Conservation (phyloP, 768 basidiomycete species). For the Dendrothele bispora region DNA sequence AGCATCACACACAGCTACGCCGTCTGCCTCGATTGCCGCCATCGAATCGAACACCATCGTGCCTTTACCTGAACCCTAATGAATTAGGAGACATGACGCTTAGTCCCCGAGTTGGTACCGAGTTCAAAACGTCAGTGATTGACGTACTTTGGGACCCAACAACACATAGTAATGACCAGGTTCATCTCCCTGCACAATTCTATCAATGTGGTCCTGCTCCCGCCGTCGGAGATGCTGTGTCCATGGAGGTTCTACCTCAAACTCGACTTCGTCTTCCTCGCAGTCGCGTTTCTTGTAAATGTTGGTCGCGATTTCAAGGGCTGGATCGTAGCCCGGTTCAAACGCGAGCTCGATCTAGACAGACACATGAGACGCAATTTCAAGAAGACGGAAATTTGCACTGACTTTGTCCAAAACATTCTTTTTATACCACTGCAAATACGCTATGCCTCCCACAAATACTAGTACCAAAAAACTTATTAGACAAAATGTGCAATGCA, state of each 20-base stretch:
- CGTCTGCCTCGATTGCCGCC: constrained; percentile 67
- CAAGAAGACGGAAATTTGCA: constrained; percentile 1
- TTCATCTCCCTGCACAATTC: constrained; percentile 74
- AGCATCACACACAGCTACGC: constrained; percentile 77
- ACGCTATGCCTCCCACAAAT: constrained; percentile 70
- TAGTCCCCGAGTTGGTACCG: constrained; percentile 3
- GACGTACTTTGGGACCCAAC: constrained; percentile 70
- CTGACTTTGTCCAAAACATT: constrained; percentile 79
- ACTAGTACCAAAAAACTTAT: constrained; percentile 34
- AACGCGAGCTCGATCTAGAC: constrained; percentile 77
- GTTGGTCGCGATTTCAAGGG: constrained; percentile 66
- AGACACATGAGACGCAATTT: constrained; percentile 3
- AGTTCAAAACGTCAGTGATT: constrained; percentile 3
- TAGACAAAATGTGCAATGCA: constrained; percentile 1
- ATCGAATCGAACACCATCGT: constrained; percentile 86
- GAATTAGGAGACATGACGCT: constrained; percentile 8
- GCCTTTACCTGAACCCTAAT: constrained; percentile 76
- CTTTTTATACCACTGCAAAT: constrained; percentile 79
- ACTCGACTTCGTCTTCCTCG: constrained; percentile 27
- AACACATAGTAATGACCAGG: constrained; percentile 73
- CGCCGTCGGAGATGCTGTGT: constrained; percentile 64
- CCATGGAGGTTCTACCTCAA: constrained; percentile 39
- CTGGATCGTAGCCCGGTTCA: constrained; percentile 78
- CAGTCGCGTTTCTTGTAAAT: constrained; percentile 34
- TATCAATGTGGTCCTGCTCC: constrained; percentile 76